These are phyloP conservation scores for Fraxinus ornus DNA, from an alignment of 305 asterid genomes.

Conservation along the genomic window DNA sequence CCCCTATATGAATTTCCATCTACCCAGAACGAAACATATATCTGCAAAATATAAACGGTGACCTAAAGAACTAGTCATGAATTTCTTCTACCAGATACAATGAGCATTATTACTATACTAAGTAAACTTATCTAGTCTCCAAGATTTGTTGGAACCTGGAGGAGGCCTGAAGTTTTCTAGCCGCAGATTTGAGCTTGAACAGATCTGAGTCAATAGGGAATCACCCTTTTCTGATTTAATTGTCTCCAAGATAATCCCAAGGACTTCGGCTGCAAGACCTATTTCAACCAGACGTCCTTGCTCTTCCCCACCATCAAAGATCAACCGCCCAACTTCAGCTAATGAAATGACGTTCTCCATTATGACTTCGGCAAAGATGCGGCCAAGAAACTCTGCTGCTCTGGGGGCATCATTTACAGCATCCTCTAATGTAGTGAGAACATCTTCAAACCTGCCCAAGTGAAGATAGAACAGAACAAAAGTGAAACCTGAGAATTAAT, in stretches of 20 bases:
- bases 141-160: conserved; percentile 36
- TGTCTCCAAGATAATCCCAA: conserved; percentile 46
- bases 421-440: conserved; percentile 54
- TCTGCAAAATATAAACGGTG: background rate
- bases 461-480: background rate
- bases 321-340: conserved; percentile 40
- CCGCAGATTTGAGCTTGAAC: conserved; percentile 43
- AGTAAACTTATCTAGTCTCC: conserved; percentile 46
- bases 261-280: conserved; percentile 64
- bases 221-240: conserved; percentile 65
- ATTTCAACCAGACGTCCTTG: conserved; percentile 47
- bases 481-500: background rate
- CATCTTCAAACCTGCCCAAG: conserved; percentile 54
- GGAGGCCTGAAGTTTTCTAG: conserved; percentile 52
- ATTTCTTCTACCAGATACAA: conserved; percentile 32
- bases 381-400: conserved; percentile 60
- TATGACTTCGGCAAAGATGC: conserved; percentile 44
- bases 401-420: conserved; percentile 62
- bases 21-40: background rate
- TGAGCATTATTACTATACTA: conserved; percentile 29
- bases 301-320: conserved; percentile 55
- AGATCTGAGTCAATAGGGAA: conserved; percentile 47
- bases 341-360: conserved; percentile 43
- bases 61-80: conserved; percentile 25
- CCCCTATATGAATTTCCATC: background rate